A percentile compares a stretch with the other conserved stretches of the same genome.
phyloP scores from a whole-genome alignment of 306 rosid species.

The Quercus mongolica region DNA sequence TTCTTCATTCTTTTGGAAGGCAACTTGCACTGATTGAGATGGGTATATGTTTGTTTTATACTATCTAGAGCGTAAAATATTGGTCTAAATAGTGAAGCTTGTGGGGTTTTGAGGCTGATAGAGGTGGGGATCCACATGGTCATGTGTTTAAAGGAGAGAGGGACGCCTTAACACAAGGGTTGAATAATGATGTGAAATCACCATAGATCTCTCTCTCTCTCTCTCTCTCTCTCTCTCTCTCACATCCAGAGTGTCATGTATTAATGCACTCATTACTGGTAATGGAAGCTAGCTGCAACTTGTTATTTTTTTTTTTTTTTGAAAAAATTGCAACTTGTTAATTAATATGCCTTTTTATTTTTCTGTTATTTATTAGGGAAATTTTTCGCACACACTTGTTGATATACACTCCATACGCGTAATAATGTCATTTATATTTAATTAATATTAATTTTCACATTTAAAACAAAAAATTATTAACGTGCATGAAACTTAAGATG shows the following conservation, averaged over 20 bases:
- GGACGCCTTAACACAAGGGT: slow-evolving; percentile 19
- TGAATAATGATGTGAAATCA: not conserved
- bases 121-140: slow-evolving; percentile 20
- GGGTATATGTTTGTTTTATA: slow-evolving; percentile 15
- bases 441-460: too few species aligned
- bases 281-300: too few species aligned
- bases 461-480: too few species aligned
- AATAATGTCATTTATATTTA: too few species aligned
- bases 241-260: not conserved
- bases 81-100: not conserved
- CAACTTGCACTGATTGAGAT: slow-evolving; percentile 7
- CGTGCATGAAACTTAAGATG: too few species aligned
- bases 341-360: too few species aligned
- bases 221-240: not conserved
- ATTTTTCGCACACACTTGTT: too few species aligned
- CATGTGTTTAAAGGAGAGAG: slow-evolving; percentile 16
- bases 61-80: not conserved
- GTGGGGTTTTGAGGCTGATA: slow-evolving; percentile 14
- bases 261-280: too few species aligned
- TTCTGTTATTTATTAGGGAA: too few species aligned
- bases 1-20: not conserved
- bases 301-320: too few species aligned
- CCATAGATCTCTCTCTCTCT: not conserved
- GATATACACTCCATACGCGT: too few species aligned
- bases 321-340: too few species aligned